A percentile compares a stretch with the other conserved stretches of the same genome.
phyloP scores from a whole-genome alignment of 305 asterid species.

The Solanum hybrid region DNA sequence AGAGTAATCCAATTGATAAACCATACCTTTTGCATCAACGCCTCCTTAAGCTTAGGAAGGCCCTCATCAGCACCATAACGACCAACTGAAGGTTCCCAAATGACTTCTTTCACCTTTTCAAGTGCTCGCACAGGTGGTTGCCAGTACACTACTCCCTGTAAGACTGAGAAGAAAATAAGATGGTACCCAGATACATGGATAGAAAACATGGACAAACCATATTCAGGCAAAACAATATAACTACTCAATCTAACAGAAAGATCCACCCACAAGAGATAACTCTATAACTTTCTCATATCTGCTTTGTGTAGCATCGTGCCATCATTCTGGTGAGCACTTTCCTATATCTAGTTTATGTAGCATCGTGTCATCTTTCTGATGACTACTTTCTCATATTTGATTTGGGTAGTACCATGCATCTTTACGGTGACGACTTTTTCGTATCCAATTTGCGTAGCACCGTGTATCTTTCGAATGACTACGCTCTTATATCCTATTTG shows the following conservation, averaged over 20 bases:
- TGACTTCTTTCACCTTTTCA: conserved; percentile 56
- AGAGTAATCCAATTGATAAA: background rate
- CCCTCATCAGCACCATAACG: conserved; percentile 93
- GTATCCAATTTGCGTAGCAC: too few species aligned
- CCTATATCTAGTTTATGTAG: too few species aligned
- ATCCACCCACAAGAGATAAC: background rate
- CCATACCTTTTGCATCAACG: conserved; percentile 58
- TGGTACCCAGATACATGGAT: background rate
- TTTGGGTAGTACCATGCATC: too few species aligned
- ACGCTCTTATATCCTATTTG: too few species aligned
- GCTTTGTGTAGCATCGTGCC: too few species aligned
- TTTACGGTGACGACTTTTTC: too few species aligned
- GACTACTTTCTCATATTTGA: too few species aligned
- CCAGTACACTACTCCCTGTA: conserved; percentile 95
- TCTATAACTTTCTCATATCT: too few species aligned
- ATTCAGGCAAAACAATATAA: background rate
- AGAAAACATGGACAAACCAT: background rate
- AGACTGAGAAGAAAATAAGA: background rate
- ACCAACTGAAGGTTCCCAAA: conserved; percentile 81
- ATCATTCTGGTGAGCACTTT: too few species aligned
- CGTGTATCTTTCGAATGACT: too few species aligned
- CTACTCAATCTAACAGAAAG: background rate
- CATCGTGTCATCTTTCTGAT: too few species aligned
- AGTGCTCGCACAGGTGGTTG: conserved; percentile 80
- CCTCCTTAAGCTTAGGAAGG: conserved; percentile 86